Conservation (phyloP, 2,329 filamentous ascomycete species). For the Thielaviopsis musarum region DNA sequence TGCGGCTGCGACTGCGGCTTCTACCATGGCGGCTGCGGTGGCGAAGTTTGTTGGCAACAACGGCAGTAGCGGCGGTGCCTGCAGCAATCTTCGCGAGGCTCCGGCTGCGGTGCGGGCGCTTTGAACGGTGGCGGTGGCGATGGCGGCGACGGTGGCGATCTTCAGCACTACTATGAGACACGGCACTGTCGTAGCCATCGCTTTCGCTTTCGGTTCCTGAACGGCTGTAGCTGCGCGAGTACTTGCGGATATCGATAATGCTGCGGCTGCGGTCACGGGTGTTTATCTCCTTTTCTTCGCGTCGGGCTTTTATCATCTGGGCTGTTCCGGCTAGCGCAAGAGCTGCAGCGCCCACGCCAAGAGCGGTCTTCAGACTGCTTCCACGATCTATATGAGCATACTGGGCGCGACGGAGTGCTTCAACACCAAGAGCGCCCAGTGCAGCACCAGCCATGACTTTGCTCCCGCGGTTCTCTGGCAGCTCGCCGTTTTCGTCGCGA, state of each 20-base stretch:
- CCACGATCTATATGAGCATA: conserved; percentile 40
- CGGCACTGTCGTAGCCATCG: neutral
- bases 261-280: conserved; percentile 33
- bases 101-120: conserved; percentile 13
- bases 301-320: conserved; percentile 45
- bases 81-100: conserved; percentile 39
- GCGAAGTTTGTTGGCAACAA: conserved; percentile 40
- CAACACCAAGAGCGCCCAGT: conserved; percentile 44
- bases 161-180: neutral
- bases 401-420: conserved; percentile 41
- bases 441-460: conserved; percentile 46
- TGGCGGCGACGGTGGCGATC: neutral
- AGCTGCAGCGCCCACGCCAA: conserved; percentile 46
- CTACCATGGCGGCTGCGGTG: neutral
- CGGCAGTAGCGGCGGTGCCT: conserved; percentile 39
- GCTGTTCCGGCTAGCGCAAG: conserved; percentile 47
- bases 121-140: conserved; percentile 15
- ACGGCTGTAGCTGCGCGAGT: conserved; percentile 21
- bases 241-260: conserved; percentile 19
- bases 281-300: conserved; percentile 41
- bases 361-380: conserved; percentile 39
- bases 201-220: conserved; percentile 12
- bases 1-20: conserved; percentile 30
- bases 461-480: conserved; percentile 34
- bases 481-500: conserved; percentile 32